phyloP scores from a whole-genome alignment of 179 eudicot genomes.

The Corrigiola litoralis region DNA sequence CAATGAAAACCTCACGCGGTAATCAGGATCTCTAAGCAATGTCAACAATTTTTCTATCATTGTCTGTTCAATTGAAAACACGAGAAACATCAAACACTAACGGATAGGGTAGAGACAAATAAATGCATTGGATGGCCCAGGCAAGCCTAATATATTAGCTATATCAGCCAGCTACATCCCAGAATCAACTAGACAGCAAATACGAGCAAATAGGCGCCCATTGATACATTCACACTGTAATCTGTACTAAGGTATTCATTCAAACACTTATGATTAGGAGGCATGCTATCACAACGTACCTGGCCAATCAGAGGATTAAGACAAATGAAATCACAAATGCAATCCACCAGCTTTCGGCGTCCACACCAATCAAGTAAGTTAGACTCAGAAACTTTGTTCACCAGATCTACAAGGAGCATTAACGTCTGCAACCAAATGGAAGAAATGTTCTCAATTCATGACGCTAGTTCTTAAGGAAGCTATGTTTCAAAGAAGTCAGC shows the following conservation, averaged over 20 bases:
- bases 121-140: not conserved
- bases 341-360: conserved; percentile 71
- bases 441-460: conserved; percentile 7
- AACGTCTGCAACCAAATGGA: conserved; percentile 48
- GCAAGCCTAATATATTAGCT: not conserved
- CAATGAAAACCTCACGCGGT: conserved; percentile 73
- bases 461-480: not conserved
- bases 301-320: conserved; percentile 73
- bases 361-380: conserved; percentile 71
- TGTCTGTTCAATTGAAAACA: conserved; percentile 34
- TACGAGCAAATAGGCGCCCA: not conserved
- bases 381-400: conserved; percentile 56
- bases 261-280: not conserved
- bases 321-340: conserved; percentile 66
- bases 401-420: conserved; percentile 57
- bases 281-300: conserved; percentile 33
- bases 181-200: not conserved
- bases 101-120: not conserved
- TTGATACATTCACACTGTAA: not conserved
- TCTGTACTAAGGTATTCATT: not conserved
- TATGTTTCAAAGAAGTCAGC: not conserved
- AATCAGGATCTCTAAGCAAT: conserved; percentile 84
- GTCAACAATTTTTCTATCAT: conserved; percentile 78
- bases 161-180: not conserved
- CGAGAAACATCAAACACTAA: not conserved